A percentile compares a stretch with the other conserved stretches of the same genome.
Conservation (phyloP, 768 basidiomycete species). For the Boletus pseudopeckii region DNA sequence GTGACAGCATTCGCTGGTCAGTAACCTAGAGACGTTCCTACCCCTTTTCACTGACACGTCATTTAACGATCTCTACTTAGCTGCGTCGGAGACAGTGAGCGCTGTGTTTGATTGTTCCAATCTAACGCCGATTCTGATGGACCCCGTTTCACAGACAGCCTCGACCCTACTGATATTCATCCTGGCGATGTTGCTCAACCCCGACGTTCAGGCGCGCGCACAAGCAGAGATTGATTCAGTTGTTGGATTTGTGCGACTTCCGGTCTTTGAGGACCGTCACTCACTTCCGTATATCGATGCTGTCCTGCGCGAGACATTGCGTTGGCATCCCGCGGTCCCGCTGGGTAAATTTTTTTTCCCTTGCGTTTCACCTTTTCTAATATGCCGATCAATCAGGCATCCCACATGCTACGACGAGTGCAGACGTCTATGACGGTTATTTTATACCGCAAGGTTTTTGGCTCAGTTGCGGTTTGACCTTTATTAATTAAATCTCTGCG, state of each 20-base stretch:
- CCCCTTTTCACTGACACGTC: neutral
- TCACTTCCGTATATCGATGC: constrained; percentile 30
- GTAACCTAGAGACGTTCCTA: neutral
- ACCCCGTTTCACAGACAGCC: constrained; percentile 23
- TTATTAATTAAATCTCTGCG: neutral
- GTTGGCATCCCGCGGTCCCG: constrained; percentile 36
- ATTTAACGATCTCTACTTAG: constrained; percentile 4
- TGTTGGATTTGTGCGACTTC: constrained; percentile 31
- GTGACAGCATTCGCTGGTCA: constrained; percentile 31
- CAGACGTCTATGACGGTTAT: constrained; percentile 46
- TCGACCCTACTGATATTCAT: constrained; percentile 32
- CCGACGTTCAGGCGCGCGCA: constrained; percentile 35
- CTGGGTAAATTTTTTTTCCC: constrained; percentile 21
- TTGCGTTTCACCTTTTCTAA: neutral
- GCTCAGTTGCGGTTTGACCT: neutral
- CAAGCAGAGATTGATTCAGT: constrained; percentile 37
- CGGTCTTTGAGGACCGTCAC: constrained; percentile 28
- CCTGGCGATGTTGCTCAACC: constrained; percentile 36
- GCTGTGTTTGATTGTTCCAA: neutral
- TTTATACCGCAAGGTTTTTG: constrained; percentile 51
- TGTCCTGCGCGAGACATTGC: constrained; percentile 31
- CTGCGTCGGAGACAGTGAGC: constrained; percentile 30
- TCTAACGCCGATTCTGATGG: neutral
- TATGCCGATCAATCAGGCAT: constrained; percentile 19
- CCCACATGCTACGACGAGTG: constrained; percentile 34